These are phyloP conservation scores for Chaetoscypha palmicola DNA, from an alignment of 2,329 filamentous ascomycete species.

Conservation along the genomic window DNA sequence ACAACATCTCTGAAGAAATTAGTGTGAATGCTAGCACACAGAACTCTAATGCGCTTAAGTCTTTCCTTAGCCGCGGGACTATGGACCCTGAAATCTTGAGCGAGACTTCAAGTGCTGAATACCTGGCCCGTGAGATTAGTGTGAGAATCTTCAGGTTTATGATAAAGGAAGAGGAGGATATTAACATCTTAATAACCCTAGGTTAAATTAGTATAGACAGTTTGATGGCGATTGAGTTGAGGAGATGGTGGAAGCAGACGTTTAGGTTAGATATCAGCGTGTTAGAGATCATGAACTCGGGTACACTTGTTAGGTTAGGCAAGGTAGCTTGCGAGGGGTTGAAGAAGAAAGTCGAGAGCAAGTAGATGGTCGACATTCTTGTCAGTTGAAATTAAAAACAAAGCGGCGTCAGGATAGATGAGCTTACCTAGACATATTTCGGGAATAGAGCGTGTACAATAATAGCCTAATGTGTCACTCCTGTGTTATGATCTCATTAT, in stretches of 20 bases:
- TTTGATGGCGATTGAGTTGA: constrained; percentile 15
- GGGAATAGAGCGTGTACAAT: too few relatives aligned
- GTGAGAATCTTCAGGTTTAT: constrained; percentile 3
- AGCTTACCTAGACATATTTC: too few relatives aligned
- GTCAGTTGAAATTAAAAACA: too few relatives aligned
- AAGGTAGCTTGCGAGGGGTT: neutral
- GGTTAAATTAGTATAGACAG: constrained; percentile 14
- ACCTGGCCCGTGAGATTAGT: constrained; percentile 2
- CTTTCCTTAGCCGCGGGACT: neutral
- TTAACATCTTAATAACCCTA: constrained; percentile 1
- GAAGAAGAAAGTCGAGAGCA: constrained; percentile 1
- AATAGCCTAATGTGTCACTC: too few relatives aligned
- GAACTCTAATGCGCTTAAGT: neutral
- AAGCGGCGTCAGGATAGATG: too few relatives aligned
- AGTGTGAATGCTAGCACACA: neutral
- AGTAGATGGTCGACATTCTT: too few relatives aligned
- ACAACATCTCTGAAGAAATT: neutral
- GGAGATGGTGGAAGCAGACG: constrained; percentile 11
- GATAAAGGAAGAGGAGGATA: constrained; percentile 1
- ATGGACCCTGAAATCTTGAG: neutral
- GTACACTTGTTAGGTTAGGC: neutral
- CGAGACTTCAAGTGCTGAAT: constrained; percentile 1
- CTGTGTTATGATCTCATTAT: too few relatives aligned
- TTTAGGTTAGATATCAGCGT: constrained; percentile 9
- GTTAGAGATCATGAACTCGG: constrained; percentile 9